phyloP scores from a whole-genome alignment of 768 basidiomycete species.

The Amanita molliuscula region DNA sequence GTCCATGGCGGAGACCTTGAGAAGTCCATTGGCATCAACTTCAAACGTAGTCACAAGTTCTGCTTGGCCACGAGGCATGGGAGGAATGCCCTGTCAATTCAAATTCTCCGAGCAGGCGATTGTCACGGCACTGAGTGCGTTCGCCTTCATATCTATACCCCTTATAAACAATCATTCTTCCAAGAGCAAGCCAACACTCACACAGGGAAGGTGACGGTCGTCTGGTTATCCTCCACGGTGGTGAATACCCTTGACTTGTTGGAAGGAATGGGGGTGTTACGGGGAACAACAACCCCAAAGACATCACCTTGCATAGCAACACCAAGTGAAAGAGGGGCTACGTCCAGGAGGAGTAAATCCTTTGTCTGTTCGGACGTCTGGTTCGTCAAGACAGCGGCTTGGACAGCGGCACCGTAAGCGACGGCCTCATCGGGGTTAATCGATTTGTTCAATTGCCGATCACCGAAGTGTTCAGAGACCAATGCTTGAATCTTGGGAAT shows the following conservation, averaged over 20 bases:
- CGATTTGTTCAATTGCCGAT: slow-evolving; percentile 97
- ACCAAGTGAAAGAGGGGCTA: slow-evolving; percentile 96
- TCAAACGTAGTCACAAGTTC: slow-evolving; percentile 99
- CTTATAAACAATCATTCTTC: slow-evolving; percentile 6
- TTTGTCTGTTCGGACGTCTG: slow-evolving; percentile 99
- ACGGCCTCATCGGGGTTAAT: slow-evolving; percentile 99
- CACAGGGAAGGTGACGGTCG: slow-evolving; percentile 99
- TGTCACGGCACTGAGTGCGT: slow-evolving; percentile 99
- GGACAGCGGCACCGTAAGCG: slow-evolving; percentile 98
- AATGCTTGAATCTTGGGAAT: slow-evolving; percentile 98
- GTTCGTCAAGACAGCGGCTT: slow-evolving; percentile 97
- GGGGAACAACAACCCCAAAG: slow-evolving; percentile 98
- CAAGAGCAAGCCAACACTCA: slow-evolving; percentile 23
- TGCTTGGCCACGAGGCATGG: slow-evolving; percentile 98
- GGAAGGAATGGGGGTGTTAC: slow-evolving; percentile 98
- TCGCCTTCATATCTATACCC: slow-evolving; percentile 85
- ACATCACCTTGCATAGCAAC: slow-evolving; percentile 99
- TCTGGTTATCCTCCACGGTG: slow-evolving; percentile 99
- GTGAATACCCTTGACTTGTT: slow-evolving; percentile 99
- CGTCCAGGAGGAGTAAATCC: slow-evolving; percentile 96
- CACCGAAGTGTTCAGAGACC: slow-evolving; percentile 97
- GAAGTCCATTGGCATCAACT: slow-evolving; percentile 97
- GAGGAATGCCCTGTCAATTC: slow-evolving; percentile 98
- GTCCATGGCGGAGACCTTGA: slow-evolving; percentile 98
- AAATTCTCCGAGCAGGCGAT: slow-evolving; percentile 98